Base-by-base conservation (phyloP, 2,329 filamentous ascomycete species). In the Pestalotiopsis sp. region DNA sequence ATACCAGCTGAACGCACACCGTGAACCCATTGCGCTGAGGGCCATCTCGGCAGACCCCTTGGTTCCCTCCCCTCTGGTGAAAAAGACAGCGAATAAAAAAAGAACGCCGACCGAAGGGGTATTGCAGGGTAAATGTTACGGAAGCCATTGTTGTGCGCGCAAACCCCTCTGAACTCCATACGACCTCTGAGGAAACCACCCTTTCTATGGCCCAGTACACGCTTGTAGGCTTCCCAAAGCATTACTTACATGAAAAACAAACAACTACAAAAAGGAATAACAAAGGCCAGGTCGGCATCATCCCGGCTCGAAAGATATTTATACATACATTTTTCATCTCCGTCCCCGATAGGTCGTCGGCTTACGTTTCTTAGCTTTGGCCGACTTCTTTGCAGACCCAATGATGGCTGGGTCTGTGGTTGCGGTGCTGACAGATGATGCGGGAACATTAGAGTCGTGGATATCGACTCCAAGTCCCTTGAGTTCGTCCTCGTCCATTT, bases 401-500 rank as follows among this genome's bases (percentile, higher is more conserved):
- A 41, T 20, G 56, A 61, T 39, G 38, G 25, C 65, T 20, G 62
- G 41, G 17, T 67, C 68, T 27, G 49, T 49, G 14, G 39, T 57
- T 23, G 23, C 38, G 17, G 66, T 61, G 27, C 36, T 69, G 17
- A 64, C 39, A 3, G 75, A 74, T n/a, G 81, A 82, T 3, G 81
- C 81, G 11, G 80, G 82, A 66, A 84, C 83, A 27, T 80, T 84
- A 69, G 80, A 78, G 67, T 86, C 83, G 72, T 86, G 85, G 38
- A 89, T 82, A 71, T 88, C 86, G 63, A 84, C 83, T 41, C 83
- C 85, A 41, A 94, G 83, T 41, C 92, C 93, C 75, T 93, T 91
- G 69, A 97, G 84, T 81, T 95, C 94, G 65, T 97, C 94, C 72
- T 98, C 95, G 74, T 97, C 95, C 78, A 98, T 90, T 77, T 98